Percentiles rank a stretch among this genome's conserved stretches.
These are phyloP conservation scores for Puccinia novopanici DNA, from an alignment of 1,284 basidiomycete genomes.

Conservation along the genomic window DNA sequence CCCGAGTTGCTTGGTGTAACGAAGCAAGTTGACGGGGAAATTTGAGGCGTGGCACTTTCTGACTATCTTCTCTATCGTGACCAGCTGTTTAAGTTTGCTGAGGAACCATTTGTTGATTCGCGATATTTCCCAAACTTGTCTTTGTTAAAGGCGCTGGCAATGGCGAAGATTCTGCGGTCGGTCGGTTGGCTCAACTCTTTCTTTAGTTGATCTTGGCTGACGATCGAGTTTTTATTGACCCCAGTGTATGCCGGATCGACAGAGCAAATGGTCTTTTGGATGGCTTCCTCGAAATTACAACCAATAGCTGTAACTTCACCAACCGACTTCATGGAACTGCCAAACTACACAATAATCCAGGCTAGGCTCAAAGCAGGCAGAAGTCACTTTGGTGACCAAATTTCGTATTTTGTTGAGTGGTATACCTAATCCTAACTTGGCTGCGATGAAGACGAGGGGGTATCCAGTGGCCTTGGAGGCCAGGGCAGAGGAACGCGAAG, in stretches of 20 bases:
- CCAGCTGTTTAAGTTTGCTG: slow-evolving; percentile 79
- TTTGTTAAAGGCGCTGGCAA: slow-evolving; percentile 80
- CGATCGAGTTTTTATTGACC: slow-evolving; percentile 73
- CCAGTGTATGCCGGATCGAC: slow-evolving; percentile 93
- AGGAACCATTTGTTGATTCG: slow-evolving; percentile 99
- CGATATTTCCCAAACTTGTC: slow-evolving; percentile 93
- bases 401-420: slow-evolving; percentile 98
- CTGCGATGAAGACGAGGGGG: slow-evolving; percentile 96
- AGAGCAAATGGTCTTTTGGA: slow-evolving; percentile 94
- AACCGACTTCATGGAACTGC: slow-evolving; percentile 97
- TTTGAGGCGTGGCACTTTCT: slow-evolving; percentile 72
- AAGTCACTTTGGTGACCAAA: slow-evolving; percentile 91
- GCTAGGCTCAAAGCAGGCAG: slow-evolving; percentile 95
- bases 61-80: slow-evolving; percentile 69
- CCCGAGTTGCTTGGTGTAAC: slow-evolving; percentile 87
- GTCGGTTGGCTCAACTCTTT: slow-evolving; percentile 84
- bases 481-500: slow-evolving; percentile 95
- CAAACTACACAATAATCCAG: slow-evolving; percentile 96
- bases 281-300: slow-evolving; percentile 94
- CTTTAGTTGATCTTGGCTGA: slow-evolving; percentile 69
- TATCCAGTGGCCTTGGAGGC: slow-evolving; percentile 99
- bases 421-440: slow-evolving; percentile 93
- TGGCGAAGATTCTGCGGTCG: slow-evolving; percentile 88
- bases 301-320: slow-evolving; percentile 99
- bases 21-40: slow-evolving; percentile 70